These are phyloP conservation scores for Uronychia binucleata DNA, from an alignment of 73 alveolate species.

Conservation along the genomic window DNA sequence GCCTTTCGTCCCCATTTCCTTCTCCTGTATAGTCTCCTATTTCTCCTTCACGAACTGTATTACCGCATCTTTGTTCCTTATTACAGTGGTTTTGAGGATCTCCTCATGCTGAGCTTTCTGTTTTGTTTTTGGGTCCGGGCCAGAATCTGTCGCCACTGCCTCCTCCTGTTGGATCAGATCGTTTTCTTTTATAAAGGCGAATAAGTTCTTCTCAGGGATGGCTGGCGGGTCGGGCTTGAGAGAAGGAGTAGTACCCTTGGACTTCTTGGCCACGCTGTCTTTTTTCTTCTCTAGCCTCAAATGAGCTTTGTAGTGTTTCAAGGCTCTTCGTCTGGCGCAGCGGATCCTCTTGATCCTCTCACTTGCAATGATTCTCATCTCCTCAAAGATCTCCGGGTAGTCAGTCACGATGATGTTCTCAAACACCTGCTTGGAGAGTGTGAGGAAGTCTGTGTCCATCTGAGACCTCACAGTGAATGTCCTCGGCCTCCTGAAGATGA, in stretches of 20 bases:
- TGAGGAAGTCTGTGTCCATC: slow-evolving; percentile 42
- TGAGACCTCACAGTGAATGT: slow-evolving; percentile 26
- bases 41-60: neutral
- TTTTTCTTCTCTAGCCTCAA: neutral
- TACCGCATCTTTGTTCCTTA: neutral
- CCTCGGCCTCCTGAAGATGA: slow-evolving; percentile 41
- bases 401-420: neutral
- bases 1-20: neutral
- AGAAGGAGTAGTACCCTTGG: slow-evolving; percentile 25
- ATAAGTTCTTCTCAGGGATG: slow-evolving; percentile 19
- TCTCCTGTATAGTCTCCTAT: neutral
- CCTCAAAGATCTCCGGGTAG: neutral
- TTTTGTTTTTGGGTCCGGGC: too few relatives aligned
- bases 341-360: slow-evolving; percentile 6
- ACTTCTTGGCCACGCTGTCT: slow-evolving; percentile 8
- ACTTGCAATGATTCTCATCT: slow-evolving; percentile 1
- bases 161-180: neutral
- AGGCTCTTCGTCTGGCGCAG: neutral
- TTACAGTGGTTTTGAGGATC: neutral
- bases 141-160: neutral
- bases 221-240: slow-evolving; percentile 14
- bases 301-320: neutral
- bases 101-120: too few relatives aligned
- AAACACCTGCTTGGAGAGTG: slow-evolving; percentile 20
- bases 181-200: slow-evolving; percentile 22